Base-by-base conservation (phyloP, 495 filamentous ascomycete species). In the Tuber magnatum region DNA sequence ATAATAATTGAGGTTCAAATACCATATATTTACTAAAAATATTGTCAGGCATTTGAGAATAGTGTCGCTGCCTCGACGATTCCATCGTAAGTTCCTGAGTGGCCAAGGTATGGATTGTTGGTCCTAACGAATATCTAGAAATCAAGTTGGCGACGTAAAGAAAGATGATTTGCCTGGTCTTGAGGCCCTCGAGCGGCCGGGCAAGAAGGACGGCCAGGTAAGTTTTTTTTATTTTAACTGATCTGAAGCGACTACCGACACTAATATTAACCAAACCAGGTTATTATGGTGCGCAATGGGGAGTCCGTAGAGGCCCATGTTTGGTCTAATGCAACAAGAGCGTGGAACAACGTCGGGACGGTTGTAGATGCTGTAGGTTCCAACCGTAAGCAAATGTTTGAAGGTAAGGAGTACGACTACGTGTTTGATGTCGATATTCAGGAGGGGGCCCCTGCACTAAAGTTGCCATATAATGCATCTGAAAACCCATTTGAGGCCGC, bases 401-500 rank as follows among this genome's bases (percentile, higher is more conserved):
- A 90, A 3, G 96, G 96, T 38, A 89, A 94, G 82, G 92, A 97
- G 73, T 99, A 96, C 82, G 96, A 99, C 80, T 97, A 92, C 83
- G 96, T 99, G 70, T 99, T 98, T 78, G 94, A 98, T 81, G 95
- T 99, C 40, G 96, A 97, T 80, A 94, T 98, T 74, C 92, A 97
- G 81, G 96, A 98, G 76, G 96, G 95, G 51, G 93, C 94, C 78
- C 96, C 96, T 42, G 89, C 95, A 4, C 87, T 98, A 44, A 98
- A 98, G 81, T 86, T 99, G 43, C 94, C 96, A 2, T 98, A 92
- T 82, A 97, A 99, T 82, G 86, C 92, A 56, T 92, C 91, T 8
- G 91, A 97, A 82, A 97, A 97, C 82, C 93, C 93, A 3, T 98
- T 96, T 82, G 91, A 97, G 75, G 91, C 92, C 16, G 96, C 96